Evolutionary conservation across 495 filamentous ascomycete genomes (phyloP).

Genomic region (Annulohypoxylon bovei): DNA sequence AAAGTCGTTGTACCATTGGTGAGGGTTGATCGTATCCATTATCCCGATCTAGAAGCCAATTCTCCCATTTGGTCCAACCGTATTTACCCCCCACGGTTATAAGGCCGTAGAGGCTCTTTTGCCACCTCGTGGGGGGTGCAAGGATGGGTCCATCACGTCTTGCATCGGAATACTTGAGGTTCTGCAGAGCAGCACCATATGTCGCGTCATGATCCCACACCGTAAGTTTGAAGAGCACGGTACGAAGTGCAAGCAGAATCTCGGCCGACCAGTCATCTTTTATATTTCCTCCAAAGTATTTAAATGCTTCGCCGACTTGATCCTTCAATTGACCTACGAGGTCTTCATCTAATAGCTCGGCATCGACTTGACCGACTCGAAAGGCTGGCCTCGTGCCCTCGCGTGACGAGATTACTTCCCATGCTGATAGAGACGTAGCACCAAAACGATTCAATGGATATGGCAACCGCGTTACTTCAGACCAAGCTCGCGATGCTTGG

Average conservation of each 20-base stretch:
- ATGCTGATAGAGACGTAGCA: constrained; percentile 65
- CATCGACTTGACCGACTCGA: constrained; percentile 95
- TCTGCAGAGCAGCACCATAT: constrained; percentile 93
- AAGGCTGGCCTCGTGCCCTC: constrained; percentile 86
- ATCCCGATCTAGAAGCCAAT: constrained; percentile 79
- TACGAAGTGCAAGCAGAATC: constrained; percentile 79
- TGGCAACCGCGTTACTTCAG: constrained; percentile 67
- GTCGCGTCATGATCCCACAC: constrained; percentile 97
- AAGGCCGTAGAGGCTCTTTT: constrained; percentile 86
- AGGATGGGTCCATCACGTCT: constrained; percentile 69
- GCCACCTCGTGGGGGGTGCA: constrained; percentile 71
- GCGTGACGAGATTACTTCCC: constrained; percentile 76
- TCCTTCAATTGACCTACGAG: constrained; percentile 83
- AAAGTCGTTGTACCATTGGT: constrained; percentile 65
- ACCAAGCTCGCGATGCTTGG: constrained; percentile 66
- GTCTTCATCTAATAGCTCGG: constrained; percentile 94
- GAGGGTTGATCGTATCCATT: constrained; percentile 70
- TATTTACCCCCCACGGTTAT: constrained; percentile 90
- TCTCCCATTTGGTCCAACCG: constrained; percentile 89
- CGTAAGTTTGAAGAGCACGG: constrained; percentile 89
- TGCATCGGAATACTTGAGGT: constrained; percentile 88
- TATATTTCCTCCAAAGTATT: constrained; percentile 77
- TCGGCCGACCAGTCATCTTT: constrained; percentile 87
- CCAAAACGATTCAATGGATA: constrained; percentile 71
- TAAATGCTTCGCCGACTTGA: constrained; percentile 89